A percentile compares a stretch with the other conserved stretches of the same genome.
Conservation (phyloP, 176 grass and related monocot genomes). For the Oryza officinalis region DNA sequence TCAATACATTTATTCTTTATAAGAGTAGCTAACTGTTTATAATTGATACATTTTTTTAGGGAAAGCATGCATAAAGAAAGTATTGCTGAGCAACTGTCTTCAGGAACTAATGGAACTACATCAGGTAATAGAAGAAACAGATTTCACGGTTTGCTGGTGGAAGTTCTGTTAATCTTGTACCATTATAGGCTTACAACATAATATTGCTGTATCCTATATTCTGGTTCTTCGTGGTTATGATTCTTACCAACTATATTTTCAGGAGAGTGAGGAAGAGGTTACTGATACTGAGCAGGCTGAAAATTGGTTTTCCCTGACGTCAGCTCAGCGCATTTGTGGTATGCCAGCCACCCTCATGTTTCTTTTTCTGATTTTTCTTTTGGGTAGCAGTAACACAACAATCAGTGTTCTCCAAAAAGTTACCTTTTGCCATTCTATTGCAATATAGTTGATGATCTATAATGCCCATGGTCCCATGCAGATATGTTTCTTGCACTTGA, state of each 20-base stretch:
- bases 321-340: conserved; percentile 98
- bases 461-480: conserved; percentile 37
- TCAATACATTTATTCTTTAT: neutral
- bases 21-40: neutral
- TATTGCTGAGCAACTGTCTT: conserved; percentile 93
- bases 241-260: conserved; percentile 37
- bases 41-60: conserved; percentile 46
- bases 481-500: conserved; percentile 98
- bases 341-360: conserved; percentile 25
- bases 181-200: neutral
- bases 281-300: conserved; percentile 96
- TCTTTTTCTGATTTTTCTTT: conserved; percentile 17
- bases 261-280: conserved; percentile 98
- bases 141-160: neutral
- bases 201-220: neutral
- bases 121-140: conserved; percentile 50
- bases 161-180: neutral
- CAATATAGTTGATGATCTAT: conserved; percentile 13
- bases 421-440: neutral
- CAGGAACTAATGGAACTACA: conserved; percentile 99
- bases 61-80: conserved; percentile 99
- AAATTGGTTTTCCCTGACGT: conserved; percentile 99
- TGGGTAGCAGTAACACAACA: neutral
- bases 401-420: neutral
- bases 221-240: neutral